A percentile compares a stretch with the other conserved stretches of the same genome.
Evolutionary conservation across 2,329 filamentous ascomycete genomes (phyloP).

Genomic region (Penicillium hordei): DNA sequence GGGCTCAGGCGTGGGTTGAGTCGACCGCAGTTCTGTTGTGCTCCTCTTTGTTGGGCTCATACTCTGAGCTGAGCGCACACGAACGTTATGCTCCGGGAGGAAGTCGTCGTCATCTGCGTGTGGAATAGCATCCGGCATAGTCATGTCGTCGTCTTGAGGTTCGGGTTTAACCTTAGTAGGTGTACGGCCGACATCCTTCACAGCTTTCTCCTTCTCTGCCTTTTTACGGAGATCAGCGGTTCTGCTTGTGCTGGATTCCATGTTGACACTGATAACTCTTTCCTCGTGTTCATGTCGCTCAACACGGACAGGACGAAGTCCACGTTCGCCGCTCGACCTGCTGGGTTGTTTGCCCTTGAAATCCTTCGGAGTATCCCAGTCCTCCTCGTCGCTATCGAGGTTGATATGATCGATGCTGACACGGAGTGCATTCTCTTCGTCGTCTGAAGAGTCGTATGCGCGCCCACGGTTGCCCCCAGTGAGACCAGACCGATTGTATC

Average conservation of each 20-base stretch:
- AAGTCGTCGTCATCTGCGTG: slow-evolving; percentile 35
- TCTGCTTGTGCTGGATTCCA: slow-evolving; percentile 51
- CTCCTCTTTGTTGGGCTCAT: slow-evolving; percentile 19
- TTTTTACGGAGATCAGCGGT: slow-evolving; percentile 43
- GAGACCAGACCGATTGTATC: slow-evolving; percentile 29
- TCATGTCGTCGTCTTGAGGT: slow-evolving; percentile 49
- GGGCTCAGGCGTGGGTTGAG: slow-evolving; percentile 25
- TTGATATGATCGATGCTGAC: slow-evolving; percentile 60
- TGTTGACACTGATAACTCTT: slow-evolving; percentile 54
- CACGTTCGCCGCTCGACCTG: slow-evolving; percentile 25
- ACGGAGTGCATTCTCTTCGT: slow-evolving; percentile 49
- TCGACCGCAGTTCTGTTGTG: slow-evolving; percentile 15
- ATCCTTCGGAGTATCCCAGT: slow-evolving; percentile 24
- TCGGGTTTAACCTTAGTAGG: slow-evolving; percentile 51
- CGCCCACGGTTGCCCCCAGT: slow-evolving; percentile 24
- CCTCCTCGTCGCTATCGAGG: slow-evolving; percentile 55
- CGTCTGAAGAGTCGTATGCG: slow-evolving; percentile 39
- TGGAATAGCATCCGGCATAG: slow-evolving; percentile 37
- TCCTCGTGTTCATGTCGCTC: slow-evolving; percentile 57
- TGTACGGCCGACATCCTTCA: slow-evolving; percentile 34
- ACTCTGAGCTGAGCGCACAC: slow-evolving; percentile 28
- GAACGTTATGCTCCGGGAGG: slow-evolving; percentile 36
- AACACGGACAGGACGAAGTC: slow-evolving; percentile 55
- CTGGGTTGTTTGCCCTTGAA: slow-evolving; percentile 37
- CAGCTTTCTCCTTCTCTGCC: slow-evolving; percentile 34